phyloP scores from a whole-genome alignment of 106 monocot species.

The Posidonia australis region DNA sequence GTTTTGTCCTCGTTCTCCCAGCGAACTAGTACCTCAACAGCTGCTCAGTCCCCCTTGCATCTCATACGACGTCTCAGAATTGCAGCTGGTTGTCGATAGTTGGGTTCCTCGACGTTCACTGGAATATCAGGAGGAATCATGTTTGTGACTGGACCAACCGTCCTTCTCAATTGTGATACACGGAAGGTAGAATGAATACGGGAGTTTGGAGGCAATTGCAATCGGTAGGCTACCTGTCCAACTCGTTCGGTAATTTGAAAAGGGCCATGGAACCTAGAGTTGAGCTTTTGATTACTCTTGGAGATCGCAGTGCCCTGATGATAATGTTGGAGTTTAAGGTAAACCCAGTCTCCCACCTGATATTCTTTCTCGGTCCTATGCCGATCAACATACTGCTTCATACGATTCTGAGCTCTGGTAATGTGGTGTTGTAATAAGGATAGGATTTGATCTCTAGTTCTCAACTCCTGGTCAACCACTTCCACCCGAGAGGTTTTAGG shows the following conservation, averaged over 20 bases:
- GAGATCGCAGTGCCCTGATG: accelerated
- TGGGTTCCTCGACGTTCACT: not conserved
- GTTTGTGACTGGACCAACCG: too few species aligned
- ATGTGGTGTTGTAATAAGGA: not conserved
- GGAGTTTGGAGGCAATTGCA: not conserved
- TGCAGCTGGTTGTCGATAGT: too few species aligned
- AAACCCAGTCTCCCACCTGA: not conserved
- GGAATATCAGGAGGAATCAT: not conserved
- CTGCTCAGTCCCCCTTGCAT: too few species aligned
- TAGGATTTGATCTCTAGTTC: not conserved
- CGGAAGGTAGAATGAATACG: not conserved
- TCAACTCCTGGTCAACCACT: not conserved
- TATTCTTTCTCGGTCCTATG: not conserved
- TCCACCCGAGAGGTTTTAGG: accelerated
- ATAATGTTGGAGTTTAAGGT: not conserved
- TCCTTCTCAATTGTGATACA: not conserved
- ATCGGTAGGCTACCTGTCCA: not conserved
- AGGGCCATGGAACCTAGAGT: not conserved
- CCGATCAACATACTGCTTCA: not conserved
- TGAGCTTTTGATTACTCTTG: not conserved
- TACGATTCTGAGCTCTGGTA: not conserved
- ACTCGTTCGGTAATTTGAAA: not conserved
- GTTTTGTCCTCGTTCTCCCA: too few species aligned
- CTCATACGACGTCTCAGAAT: too few species aligned
- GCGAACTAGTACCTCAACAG: too few species aligned